Evolutionary conservation across 768 basidiomycete species (phyloP).

Genomic region (Amanita pallidorosea): DNA sequence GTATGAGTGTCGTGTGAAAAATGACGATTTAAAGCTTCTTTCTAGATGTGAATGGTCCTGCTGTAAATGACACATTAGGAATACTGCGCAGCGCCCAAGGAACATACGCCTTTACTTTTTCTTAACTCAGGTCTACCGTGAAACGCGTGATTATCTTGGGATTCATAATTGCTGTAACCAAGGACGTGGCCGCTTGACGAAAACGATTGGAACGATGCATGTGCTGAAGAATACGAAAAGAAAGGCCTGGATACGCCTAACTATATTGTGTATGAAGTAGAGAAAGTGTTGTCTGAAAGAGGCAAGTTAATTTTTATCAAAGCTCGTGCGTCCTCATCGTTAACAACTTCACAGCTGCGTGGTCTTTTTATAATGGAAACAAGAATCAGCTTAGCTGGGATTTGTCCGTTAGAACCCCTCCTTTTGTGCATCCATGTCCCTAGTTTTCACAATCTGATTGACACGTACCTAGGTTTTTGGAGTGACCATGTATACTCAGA

Average conservation of each 20-base stretch:
- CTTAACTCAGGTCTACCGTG: conserved; percentile 19
- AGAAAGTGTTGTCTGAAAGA: conserved; percentile 60
- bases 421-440: conserved; percentile 24
- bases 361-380: conserved; percentile 25
- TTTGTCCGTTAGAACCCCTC: conserved; percentile 41
- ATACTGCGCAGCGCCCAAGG: conserved; percentile 51
- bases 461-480: conserved; percentile 17
- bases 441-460: neutral
- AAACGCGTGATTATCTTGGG: conserved; percentile 65
- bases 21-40: no score
- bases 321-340: neutral
- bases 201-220: no score
- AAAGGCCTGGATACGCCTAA: conserved; percentile 32
- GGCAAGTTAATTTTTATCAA: conserved; percentile 16
- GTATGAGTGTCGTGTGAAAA: neutral
- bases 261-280: conserved; percentile 42
- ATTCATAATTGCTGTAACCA: conserved; percentile 22
- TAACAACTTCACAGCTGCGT: conserved; percentile 21
- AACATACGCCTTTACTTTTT: conserved; percentile 33
- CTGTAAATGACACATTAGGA: conserved; percentile 58
- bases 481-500: neutral
- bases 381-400: conserved; percentile 30
- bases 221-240: no score
- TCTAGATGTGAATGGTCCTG: conserved; percentile 61
- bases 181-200: no score